phyloP scores from a whole-genome alignment of 345 rosid species.

The Noccaea caerulescens region DNA sequence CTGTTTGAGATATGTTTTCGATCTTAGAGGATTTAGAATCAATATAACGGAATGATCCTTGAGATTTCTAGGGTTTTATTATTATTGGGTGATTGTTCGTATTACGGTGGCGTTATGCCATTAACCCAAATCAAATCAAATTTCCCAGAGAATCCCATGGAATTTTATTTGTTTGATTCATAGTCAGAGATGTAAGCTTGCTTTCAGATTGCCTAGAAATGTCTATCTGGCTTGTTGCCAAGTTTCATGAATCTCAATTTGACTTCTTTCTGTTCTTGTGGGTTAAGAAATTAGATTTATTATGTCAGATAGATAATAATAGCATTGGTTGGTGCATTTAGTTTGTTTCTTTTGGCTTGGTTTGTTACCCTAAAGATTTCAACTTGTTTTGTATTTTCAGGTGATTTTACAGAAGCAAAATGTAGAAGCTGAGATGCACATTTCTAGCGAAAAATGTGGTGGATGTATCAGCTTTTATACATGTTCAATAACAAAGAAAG shows the following conservation, averaged over 20 bases:
- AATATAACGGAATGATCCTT: neutral
- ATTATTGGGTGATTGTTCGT: no score
- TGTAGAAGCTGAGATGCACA: conserved; percentile 17
- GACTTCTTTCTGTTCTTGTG: neutral
- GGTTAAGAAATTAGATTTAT: neutral
- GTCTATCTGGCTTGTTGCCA: no score
- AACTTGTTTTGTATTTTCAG: conserved; percentile 25
- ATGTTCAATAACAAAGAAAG: conserved; percentile 20
- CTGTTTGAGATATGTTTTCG: neutral
- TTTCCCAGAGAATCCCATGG: no score
- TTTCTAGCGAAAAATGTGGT: neutral
- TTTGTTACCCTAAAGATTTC: no score
- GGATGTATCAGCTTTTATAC: neutral
- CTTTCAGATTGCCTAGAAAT: neutral
- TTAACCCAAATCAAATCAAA: neutral
- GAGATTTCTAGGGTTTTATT: neutral
- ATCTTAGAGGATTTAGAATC: neutral
- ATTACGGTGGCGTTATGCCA: neutral
- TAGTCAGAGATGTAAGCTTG: no score
- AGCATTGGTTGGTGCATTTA: no score
- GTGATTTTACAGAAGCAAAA: conserved; percentile 12
- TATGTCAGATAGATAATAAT: neutral
- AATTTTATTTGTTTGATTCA: no score
- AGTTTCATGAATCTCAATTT: neutral
- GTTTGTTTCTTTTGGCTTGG: no score